Conservation (phyloP, 176 grass and related monocot genomes). For the Saccharum officinarum region DNA sequence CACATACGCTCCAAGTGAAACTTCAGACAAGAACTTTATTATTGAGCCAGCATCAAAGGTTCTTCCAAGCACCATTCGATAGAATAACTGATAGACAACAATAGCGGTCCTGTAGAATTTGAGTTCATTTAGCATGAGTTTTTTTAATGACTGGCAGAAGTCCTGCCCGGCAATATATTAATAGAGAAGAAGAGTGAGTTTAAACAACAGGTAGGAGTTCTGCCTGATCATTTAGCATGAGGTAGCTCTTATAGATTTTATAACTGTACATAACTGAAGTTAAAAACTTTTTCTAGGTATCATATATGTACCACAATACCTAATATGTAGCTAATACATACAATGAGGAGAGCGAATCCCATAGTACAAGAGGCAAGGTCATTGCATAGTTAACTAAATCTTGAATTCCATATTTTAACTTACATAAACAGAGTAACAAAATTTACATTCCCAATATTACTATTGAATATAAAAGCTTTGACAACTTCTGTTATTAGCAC, state of each 20-base stretch:
- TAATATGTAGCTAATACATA: neutral
- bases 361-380: neutral
- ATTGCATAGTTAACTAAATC: neutral
- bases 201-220: neutral
- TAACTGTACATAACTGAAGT: slow-evolving; percentile 13
- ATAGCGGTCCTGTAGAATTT: slow-evolving; percentile 87
- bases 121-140: slow-evolving; percentile 14
- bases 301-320: neutral
- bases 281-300: neutral
- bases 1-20: slow-evolving; percentile 92
- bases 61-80: slow-evolving; percentile 77
- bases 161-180: neutral
- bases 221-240: slow-evolving; percentile 3
- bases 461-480: neutral
- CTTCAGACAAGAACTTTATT: slow-evolving; percentile 90
- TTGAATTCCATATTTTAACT: slow-evolving; percentile 8
- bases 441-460: neutral
- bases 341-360: neutral
- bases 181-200: neutral
- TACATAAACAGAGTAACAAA: neutral
- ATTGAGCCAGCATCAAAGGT: slow-evolving; percentile 70
- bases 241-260: neutral
- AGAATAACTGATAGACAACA: slow-evolving; percentile 96
- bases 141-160: neutral
- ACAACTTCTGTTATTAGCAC: neutral